Evolutionary conservation across 2,329 filamentous ascomycete species (phyloP).

Genomic region (Claviceps sp.): DNA sequence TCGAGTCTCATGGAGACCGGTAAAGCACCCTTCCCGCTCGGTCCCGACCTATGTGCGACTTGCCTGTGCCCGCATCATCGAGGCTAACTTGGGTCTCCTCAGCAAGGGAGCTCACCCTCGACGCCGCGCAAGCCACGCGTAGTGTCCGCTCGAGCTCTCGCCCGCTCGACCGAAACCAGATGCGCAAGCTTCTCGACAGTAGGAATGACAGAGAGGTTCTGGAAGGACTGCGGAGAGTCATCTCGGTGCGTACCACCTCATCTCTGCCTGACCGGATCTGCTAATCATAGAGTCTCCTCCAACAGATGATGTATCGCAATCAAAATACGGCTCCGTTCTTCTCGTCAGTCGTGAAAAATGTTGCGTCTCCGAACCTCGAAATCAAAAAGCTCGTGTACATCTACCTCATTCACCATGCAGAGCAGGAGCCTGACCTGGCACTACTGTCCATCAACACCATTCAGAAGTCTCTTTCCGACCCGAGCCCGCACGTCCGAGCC

Average conservation of each 20-base stretch:
- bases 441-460: conserved; percentile 97
- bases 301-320: conserved; percentile 85
- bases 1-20: conserved; percentile 90
- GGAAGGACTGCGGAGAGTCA: conserved; percentile 78
- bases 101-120: conserved; percentile 95
- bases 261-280: background rate
- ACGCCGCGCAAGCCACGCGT: conserved; percentile 83
- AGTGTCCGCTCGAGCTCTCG: conserved; percentile 47
- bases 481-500: conserved; percentile 78
- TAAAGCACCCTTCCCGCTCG: conserved; percentile 30
- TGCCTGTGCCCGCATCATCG: background rate
- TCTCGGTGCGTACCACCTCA: conserved; percentile 49
- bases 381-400: conserved; percentile 99
- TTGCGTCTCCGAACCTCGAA: conserved; percentile 83
- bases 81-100: conserved; percentile 8
- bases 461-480: conserved; percentile 89
- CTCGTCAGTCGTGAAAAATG: conserved; percentile 96
- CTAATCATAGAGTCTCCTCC: background rate
- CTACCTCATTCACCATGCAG: conserved; percentile 92
- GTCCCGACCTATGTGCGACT: no score
- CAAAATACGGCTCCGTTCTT: conserved; percentile 87
- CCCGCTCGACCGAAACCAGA: conserved; percentile 63
- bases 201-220: conserved; percentile 85
- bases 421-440: conserved; percentile 88
- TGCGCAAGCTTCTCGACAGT: conserved; percentile 91